Evolutionary conservation across 164 flowering plant species (phyloP).

Genomic region (Annona cherimola): DNA sequence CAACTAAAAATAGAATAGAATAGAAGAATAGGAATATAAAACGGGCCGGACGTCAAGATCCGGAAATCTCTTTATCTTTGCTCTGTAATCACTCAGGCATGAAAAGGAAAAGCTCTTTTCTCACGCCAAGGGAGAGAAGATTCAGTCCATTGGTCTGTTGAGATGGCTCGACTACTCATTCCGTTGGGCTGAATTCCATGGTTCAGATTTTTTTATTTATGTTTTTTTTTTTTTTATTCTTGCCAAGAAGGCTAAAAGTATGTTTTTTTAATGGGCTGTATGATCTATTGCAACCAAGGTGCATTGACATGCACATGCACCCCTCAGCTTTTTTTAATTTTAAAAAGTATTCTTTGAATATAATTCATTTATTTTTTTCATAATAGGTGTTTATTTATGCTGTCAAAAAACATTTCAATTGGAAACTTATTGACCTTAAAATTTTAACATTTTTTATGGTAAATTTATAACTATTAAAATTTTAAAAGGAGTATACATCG

Average conservation of each 20-base stretch:
- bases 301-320: no score
- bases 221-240: no score
- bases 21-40: background rate
- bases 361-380: no score
- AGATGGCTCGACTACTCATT: constrained; percentile 3
- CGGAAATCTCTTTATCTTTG: constrained; percentile 2
- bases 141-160: constrained; percentile 1
- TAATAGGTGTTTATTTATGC: no score
- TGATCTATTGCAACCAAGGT: background rate
- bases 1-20: background rate
- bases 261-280: background rate
- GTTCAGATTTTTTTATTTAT: background rate
- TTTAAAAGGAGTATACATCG: no score
- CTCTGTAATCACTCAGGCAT: constrained; percentile 17
- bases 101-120: constrained; percentile 11
- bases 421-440: no score
- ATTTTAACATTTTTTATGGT: no score
- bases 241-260: background rate
- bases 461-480: no score
- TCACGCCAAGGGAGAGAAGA: constrained; percentile 24
- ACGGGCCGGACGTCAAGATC: constrained; percentile 14
- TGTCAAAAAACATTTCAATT: no score
- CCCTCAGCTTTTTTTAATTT: no score
- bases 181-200: background rate
- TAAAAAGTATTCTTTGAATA: no score